phyloP scores from a whole-genome alignment of 1,139 yeast species.

The Scheffersomyces insectosa region DNA sequence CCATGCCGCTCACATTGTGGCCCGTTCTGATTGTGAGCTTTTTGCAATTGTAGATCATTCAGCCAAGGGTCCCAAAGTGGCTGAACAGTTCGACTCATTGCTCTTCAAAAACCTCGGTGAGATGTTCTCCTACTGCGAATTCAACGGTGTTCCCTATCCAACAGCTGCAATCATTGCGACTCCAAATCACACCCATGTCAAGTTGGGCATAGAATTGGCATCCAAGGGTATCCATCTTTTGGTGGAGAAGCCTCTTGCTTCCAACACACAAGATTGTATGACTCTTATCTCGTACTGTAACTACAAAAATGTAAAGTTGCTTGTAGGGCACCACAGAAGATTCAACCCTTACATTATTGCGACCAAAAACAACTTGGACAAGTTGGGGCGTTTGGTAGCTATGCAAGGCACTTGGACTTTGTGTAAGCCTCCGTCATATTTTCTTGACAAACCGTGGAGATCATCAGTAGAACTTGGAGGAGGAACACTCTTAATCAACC shows the following conservation, averaged over 20 bases:
- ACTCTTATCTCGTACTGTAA: constrained; percentile 30
- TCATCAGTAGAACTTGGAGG: constrained; percentile 36
- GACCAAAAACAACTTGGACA: constrained; percentile 30
- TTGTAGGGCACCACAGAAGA: constrained; percentile 47
- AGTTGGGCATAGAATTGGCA: constrained; percentile 35
- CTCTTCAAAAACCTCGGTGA: constrained; percentile 29
- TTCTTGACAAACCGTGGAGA: constrained; percentile 42
- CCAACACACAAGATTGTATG: constrained; percentile 36
- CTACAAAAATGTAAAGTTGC: constrained; percentile 27
- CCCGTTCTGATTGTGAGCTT: constrained; percentile 27
- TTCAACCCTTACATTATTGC: constrained; percentile 44
- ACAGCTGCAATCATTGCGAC: constrained; percentile 47
- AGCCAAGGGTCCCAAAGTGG: constrained; percentile 37
- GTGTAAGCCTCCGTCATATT: constrained; percentile 37
- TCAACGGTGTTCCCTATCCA: constrained; percentile 26
- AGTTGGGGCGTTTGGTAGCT: constrained; percentile 35
- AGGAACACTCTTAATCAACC: constrained; percentile 40
- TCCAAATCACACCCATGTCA: constrained; percentile 43
- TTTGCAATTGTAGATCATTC: constrained; percentile 43
- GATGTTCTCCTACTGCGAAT: constrained; percentile 29
- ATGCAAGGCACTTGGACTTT: constrained; percentile 46
- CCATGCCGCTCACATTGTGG: constrained; percentile 22
- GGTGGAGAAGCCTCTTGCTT: constrained; percentile 46
- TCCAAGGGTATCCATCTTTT: constrained; percentile 36
- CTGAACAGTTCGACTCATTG: constrained; percentile 23